These are phyloP conservation scores for Podosphaera xanthii DNA, from an alignment of 2,329 filamentous ascomycete genomes.

Conservation along the genomic window DNA sequence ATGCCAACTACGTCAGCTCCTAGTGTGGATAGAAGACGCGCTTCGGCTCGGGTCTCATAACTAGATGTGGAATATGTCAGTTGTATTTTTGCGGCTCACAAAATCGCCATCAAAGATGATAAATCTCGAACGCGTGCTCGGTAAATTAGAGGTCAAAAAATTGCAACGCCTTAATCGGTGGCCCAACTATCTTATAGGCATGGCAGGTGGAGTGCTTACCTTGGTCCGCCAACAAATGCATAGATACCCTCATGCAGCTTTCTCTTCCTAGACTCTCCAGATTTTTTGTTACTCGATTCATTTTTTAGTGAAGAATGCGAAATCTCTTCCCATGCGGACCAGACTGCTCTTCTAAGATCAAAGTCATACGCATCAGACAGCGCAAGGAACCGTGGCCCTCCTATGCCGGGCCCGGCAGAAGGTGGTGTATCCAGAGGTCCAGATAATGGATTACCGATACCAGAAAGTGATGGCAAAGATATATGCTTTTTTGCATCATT, in stretches of 20 bases:
- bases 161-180: too few species aligned
- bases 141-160: too few species aligned
- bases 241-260: slow-evolving; percentile 7
- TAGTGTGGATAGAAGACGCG: slow-evolving; percentile 33
- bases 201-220: slow-evolving; percentile 2
- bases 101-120: too few species aligned
- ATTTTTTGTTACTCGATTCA: neutral
- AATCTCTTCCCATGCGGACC: slow-evolving; percentile 5
- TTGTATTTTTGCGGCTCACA: too few species aligned
- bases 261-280: neutral
- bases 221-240: slow-evolving; percentile 7
- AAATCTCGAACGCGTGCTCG: too few species aligned
- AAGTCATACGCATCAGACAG: slow-evolving; percentile 9
- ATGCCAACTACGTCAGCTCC: slow-evolving; percentile 50
- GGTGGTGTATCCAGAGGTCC: slow-evolving; percentile 1
- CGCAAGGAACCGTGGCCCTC: slow-evolving; percentile 6
- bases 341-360: slow-evolving; percentile 5
- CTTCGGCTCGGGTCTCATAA: slow-evolving; percentile 43
- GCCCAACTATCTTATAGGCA: too few species aligned
- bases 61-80: slow-evolving; percentile 1
- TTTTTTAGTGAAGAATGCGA: neutral
- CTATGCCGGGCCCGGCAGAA: neutral
- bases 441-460: slow-evolving; percentile 4
- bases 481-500: slow-evolving; percentile 4
- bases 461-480: slow-evolving; percentile 6